Conservation (phyloP, 1,284 basidiomycete genomes). For the Ganoderma multipileum region DNA sequence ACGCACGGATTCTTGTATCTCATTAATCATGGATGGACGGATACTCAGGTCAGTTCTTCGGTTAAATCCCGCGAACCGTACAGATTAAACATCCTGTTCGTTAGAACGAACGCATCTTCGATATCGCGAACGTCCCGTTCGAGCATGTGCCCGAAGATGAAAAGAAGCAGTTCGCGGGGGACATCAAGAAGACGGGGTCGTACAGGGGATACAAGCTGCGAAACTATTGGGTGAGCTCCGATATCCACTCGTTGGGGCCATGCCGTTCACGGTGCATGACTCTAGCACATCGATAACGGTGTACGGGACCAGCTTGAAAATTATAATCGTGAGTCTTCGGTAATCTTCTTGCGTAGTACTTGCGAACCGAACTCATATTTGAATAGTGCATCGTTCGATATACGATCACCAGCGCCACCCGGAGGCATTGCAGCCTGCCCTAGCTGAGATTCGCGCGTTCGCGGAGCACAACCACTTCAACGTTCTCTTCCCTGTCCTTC, state of each 20-base stretch:
- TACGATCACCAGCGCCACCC: constrained; percentile 51
- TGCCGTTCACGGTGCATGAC: background rate
- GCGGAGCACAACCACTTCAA: constrained; percentile 56
- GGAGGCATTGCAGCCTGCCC: constrained; percentile 53
- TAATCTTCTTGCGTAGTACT: background rate
- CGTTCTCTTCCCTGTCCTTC: constrained; percentile 54
- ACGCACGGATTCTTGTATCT: constrained; percentile 69
- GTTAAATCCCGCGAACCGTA: constrained; percentile 47
- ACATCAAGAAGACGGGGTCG: constrained; percentile 51
- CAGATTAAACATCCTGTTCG: constrained; percentile 25
- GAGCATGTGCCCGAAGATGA: constrained; percentile 55
- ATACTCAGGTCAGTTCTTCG: constrained; percentile 44
- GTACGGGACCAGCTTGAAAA: constrained; percentile 61
- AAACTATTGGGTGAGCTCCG: constrained; percentile 47
- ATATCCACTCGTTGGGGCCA: too few species aligned
- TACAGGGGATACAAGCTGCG: constrained; percentile 60
- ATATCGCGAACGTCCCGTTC: constrained; percentile 65
- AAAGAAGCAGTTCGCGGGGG: constrained; percentile 53
- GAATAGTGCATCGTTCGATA: constrained; percentile 55
- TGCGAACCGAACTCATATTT: background rate
- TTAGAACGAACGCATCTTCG: constrained; percentile 52
- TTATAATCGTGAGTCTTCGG: constrained; percentile 56
- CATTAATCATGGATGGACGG: constrained; percentile 60
- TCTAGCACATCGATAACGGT: constrained; percentile 34
- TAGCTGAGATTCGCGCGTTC: constrained; percentile 64